A percentile compares a stretch with the other conserved stretches of the same genome.
These are phyloP conservation scores for Aristolochia contorta DNA, from an alignment of 164 flowering plant species.

Conservation along the genomic window DNA sequence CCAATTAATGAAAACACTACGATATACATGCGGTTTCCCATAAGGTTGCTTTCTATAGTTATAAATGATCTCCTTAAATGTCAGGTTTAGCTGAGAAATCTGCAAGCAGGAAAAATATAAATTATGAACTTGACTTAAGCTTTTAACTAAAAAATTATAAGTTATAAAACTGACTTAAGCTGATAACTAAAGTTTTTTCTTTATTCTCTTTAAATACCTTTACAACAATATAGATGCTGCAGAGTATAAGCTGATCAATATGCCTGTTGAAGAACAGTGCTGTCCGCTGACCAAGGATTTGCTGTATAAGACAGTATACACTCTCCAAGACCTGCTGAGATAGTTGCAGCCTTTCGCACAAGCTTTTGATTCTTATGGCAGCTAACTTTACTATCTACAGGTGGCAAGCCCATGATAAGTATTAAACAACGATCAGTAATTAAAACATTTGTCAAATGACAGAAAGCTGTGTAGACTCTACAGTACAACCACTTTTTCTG, in stretches of 20 bases:
- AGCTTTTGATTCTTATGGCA: conserved; percentile 92
- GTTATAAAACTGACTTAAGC: too few relatives aligned
- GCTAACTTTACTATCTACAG: conserved; percentile 76
- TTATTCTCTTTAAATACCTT: conserved; percentile 38
- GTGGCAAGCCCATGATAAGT: neutral
- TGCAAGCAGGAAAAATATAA: conserved; percentile 25
- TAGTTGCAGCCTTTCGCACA: conserved; percentile 84
- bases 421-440: neutral
- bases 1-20: conserved; percentile 77
- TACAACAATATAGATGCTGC: conserved; percentile 88
- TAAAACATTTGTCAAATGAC: neutral
- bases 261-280: conserved; percentile 79
- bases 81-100: conserved; percentile 73
- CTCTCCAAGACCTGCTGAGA: conserved; percentile 72
- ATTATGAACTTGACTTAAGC: neutral
- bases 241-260: conserved; percentile 90
- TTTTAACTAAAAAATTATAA: conserved; percentile 5
- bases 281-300: conserved; percentile 62
- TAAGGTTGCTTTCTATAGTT: conserved; percentile 92
- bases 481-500: too few relatives aligned
- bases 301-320: conserved; percentile 76
- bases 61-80: conserved; percentile 75
- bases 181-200: too few relatives aligned
- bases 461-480: too few relatives aligned
- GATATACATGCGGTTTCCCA: conserved; percentile 85